A percentile compares a stretch with the other conserved stretches of the same genome.
phyloP scores from a whole-genome alignment of 148 eudicot species.

The Vaccinium darrowii region DNA sequence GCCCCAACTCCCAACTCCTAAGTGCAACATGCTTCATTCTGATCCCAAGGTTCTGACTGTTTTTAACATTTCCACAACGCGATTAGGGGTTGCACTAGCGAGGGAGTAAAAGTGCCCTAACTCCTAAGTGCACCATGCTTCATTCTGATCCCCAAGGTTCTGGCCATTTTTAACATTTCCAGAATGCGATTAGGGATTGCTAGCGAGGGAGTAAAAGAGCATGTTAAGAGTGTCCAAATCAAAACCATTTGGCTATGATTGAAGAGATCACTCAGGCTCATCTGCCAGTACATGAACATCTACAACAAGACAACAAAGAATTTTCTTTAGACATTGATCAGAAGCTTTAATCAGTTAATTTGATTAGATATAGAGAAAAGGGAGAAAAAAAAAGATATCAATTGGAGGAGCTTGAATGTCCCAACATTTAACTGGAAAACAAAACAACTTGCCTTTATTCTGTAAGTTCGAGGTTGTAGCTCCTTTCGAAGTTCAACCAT shows the following conservation, averaged over 20 bases:
- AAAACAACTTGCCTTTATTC: constrained; percentile 70
- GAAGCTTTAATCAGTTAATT: background rate
- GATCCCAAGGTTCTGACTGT: background rate
- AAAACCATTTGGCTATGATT: background rate
- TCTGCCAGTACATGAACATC: background rate
- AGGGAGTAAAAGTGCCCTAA: background rate
- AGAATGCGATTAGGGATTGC: background rate
- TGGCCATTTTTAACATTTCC: background rate
- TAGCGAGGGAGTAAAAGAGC: background rate
- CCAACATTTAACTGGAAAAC: constrained; percentile 7
- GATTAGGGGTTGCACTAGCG: background rate
- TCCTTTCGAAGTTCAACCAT: constrained; percentile 90
- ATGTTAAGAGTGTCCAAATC: background rate
- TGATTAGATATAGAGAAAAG: background rate
- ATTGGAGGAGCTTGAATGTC: background rate
- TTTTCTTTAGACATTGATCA: constrained; percentile 3
- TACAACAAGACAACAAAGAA: background rate
- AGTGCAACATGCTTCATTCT: background rate
- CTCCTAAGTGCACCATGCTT: background rate
- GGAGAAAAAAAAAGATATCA: background rate
- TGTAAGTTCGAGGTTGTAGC: constrained; percentile 73
- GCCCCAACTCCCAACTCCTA: background rate
- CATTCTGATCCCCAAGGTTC: background rate
- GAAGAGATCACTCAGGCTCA: background rate
- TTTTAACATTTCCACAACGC: background rate